Base-by-base conservation (phyloP, 257 asterid genomes). In the Henckelia pumila region DNA sequence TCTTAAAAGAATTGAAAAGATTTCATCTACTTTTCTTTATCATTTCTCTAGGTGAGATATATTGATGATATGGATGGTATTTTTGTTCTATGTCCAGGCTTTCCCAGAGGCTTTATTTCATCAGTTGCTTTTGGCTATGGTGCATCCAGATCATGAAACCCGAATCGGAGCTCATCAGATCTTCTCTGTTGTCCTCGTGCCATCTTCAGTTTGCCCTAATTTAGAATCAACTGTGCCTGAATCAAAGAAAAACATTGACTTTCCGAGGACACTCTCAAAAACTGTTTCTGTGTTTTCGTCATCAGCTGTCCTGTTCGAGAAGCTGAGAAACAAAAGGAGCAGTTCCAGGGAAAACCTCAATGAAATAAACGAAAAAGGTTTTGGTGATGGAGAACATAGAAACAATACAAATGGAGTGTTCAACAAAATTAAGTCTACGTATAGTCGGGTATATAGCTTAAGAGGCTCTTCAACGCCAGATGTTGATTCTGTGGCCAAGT, bases 41-140 rank as follows among this genome's bases (percentile, higher is more conserved):
- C 21, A 47, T 37, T 61, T 69, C 72, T 71, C 62, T 63, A 0
- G 59, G 58, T 60, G 8, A 22, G 55, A 13, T 61, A 13, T 61
- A 56, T 23, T 53, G 44, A 37, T 35, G 66, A 67, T 66, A 35
- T 23, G 20, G 20, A 49, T 64, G 57, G 49, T 55, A 56, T 23
- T 20, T 13, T 44, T 57, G 66, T 49, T 52, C 57, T 59, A 49
- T 64, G 13, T 73, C 66, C 77, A 89, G 99, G 96, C 92, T 75
- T 93, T 93, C 79, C 99, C 99, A 0, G 99, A 93, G 80, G 84
- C 96, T 61, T 80, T 93, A 61, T 93, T 93, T 83, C 99, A 93
- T 79, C 99, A 93, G 82, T 75, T 93, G 63, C 85, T 93, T 69
- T 95, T 92, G 65, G 97, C 95, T 28, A 93, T 93, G 99, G 84